A percentile compares a stretch with the other conserved stretches of the same genome.
Evolutionary conservation across 805 yeast genomes (phyloP).

Genomic region (Metschnikowia hibisci): DNA sequence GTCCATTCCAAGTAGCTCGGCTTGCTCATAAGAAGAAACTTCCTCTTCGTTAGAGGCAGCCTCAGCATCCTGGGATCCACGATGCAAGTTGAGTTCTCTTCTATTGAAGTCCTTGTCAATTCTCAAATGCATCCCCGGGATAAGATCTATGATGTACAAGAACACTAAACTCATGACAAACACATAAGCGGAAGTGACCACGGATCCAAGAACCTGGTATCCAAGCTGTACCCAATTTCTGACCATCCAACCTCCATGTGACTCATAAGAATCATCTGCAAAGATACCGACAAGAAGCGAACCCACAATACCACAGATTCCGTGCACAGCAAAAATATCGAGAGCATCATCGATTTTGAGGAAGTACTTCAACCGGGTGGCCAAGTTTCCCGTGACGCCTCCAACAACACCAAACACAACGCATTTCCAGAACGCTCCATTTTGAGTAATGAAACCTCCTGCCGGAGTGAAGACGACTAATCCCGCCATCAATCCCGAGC

Average conservation of each 20-base stretch:
- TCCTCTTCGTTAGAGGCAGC: slow-evolving; percentile 5
- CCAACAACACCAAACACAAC: slow-evolving; percentile 39
- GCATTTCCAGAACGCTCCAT: slow-evolving; percentile 37
- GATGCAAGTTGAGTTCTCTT: slow-evolving; percentile 21
- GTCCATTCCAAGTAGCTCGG: slow-evolving; percentile 37
- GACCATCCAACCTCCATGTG: slow-evolving; percentile 40
- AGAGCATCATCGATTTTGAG: slow-evolving; percentile 40
- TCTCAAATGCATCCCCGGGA: slow-evolving; percentile 41
- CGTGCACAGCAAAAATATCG: slow-evolving; percentile 43
- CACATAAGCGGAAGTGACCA: slow-evolving; percentile 32
- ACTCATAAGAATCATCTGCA: slow-evolving; percentile 29
- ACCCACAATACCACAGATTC: slow-evolving; percentile 39
- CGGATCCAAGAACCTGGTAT: slow-evolving; percentile 36
- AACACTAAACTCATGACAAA: slow-evolving; percentile 30
- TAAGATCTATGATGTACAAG: slow-evolving; percentile 33
- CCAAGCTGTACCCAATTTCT: slow-evolving; percentile 40
- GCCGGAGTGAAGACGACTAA: slow-evolving; percentile 42
- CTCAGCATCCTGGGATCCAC: slow-evolving; percentile 4
- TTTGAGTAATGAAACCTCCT: slow-evolving; percentile 38
- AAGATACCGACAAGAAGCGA: slow-evolving; percentile 39
- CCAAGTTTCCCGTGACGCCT: slow-evolving; percentile 32
- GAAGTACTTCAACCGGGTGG: slow-evolving; percentile 38
- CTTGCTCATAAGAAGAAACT: slow-evolving; percentile 10
- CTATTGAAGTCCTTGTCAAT: slow-evolving; percentile 38
- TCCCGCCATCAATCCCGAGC: slow-evolving; percentile 40